phyloP scores from a whole-genome alignment of 352 stramenopile genomes.

The Globisporangium alternatum region DNA sequence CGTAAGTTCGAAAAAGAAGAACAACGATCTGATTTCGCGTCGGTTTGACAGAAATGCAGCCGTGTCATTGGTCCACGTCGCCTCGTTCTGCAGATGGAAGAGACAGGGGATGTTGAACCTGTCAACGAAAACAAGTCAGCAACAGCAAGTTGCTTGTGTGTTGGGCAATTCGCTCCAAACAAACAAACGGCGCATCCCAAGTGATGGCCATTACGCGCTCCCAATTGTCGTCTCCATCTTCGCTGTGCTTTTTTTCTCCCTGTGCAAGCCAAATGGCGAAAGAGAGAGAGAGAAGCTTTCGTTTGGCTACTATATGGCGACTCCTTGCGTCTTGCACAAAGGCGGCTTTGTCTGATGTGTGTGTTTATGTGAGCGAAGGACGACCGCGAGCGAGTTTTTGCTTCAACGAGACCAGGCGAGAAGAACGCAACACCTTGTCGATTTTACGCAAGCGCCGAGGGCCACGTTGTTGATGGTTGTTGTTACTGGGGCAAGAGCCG shows the following conservation, averaged over 20 bases:
- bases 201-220: not conserved
- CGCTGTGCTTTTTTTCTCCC: not conserved
- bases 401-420: not conserved
- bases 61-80: conserved; percentile 3
- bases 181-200: not conserved
- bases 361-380: not conserved
- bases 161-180: not conserved
- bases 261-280: not conserved
- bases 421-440: no score
- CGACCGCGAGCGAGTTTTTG: not conserved
- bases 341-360: not conserved
- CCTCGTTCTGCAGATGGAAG: not conserved
- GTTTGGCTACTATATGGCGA: not conserved
- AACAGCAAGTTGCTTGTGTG: not conserved
- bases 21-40: not conserved
- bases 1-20: not conserved
- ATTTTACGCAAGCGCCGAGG: no score
- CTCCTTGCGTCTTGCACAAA: not conserved
- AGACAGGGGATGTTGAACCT: conserved; percentile 10
- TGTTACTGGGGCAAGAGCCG: not conserved
- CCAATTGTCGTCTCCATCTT: no score
- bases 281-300: not conserved
- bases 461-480: not conserved
- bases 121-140: conserved; percentile 3
- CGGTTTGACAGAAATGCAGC: not conserved